Conservation (phyloP, 129 eudicot species). For the Chrysanthemum makinoi region DNA sequence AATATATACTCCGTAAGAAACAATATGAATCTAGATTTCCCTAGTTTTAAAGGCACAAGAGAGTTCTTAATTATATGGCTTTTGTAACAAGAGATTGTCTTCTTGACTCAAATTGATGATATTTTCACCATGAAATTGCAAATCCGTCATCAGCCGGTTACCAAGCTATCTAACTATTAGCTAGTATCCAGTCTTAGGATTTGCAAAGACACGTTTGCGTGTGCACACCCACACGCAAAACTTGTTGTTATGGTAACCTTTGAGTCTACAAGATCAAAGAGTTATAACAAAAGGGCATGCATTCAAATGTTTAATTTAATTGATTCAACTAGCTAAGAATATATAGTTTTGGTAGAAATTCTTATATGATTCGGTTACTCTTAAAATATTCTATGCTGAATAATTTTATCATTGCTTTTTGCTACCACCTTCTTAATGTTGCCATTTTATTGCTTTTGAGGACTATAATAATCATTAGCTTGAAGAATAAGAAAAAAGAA, state of each 20-base stretch:
- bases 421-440: slow-evolving; percentile 28
- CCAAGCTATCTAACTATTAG: no score
- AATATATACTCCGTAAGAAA: not conserved
- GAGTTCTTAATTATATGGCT: no score
- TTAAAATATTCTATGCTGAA: slow-evolving; percentile 1
- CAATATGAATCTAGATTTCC: not conserved
- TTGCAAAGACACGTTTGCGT: no score
- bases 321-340: not conserved
- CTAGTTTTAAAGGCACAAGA: not conserved
- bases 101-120: not conserved
- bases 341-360: slow-evolving; percentile 19
- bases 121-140: not conserved
- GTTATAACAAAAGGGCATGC: slow-evolving; percentile 3
- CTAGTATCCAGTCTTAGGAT: no score
- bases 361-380: slow-evolving; percentile 13
- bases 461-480: slow-evolving; percentile 29
- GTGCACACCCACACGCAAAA: not conserved
- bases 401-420: slow-evolving; percentile 12
- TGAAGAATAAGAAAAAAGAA: slow-evolving; percentile 19
- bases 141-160: not conserved
- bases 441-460: slow-evolving; percentile 32
- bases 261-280: not conserved
- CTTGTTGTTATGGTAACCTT: not conserved
- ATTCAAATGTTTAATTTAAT: slow-evolving; percentile 13
- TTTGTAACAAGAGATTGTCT: not conserved